Conservation (phyloP, 176 grass and related monocot species). For the Triticum dicoccoides region DNA sequence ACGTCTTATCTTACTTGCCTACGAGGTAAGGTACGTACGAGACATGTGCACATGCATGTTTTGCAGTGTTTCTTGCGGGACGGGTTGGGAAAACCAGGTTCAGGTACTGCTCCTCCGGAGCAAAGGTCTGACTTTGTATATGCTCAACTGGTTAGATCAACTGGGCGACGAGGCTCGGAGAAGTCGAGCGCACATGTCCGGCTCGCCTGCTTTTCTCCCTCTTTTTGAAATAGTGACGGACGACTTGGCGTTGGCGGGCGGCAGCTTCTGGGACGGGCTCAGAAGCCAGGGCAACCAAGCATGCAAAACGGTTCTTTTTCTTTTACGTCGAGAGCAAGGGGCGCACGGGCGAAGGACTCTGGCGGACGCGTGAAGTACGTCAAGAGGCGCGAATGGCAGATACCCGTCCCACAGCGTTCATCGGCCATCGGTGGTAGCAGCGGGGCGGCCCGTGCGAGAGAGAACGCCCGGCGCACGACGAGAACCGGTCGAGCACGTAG, state of each 20-base stretch:
- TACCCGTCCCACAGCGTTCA: too few species aligned
- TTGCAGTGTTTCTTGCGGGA: neutral
- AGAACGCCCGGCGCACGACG: too few species aligned
- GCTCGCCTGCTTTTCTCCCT: too few species aligned
- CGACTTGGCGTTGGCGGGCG: too few species aligned
- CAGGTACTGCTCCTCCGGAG: neutral
- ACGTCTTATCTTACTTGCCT: neutral
- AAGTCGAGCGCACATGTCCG: too few species aligned
- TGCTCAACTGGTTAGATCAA: too few species aligned
- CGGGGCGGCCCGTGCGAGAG: too few species aligned
- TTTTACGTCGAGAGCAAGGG: neutral
- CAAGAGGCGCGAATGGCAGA: too few species aligned
- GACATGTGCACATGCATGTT: neutral
- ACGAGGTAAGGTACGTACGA: neutral
- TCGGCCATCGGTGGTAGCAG: too few species aligned
- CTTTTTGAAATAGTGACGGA: neutral
- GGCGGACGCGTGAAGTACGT: too few species aligned
- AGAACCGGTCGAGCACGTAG: too few species aligned
- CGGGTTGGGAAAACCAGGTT: neutral
- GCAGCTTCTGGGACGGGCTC: neutral
- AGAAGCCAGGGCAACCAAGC: neutral
- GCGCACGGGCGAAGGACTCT: too few species aligned
- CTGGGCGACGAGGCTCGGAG: neutral
- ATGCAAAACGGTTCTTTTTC: neutral
- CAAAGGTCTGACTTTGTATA: neutral